phyloP scores from a whole-genome alignment of 495 filamentous ascomycete genomes.

The Aspergillus sclerotioniger region DNA sequence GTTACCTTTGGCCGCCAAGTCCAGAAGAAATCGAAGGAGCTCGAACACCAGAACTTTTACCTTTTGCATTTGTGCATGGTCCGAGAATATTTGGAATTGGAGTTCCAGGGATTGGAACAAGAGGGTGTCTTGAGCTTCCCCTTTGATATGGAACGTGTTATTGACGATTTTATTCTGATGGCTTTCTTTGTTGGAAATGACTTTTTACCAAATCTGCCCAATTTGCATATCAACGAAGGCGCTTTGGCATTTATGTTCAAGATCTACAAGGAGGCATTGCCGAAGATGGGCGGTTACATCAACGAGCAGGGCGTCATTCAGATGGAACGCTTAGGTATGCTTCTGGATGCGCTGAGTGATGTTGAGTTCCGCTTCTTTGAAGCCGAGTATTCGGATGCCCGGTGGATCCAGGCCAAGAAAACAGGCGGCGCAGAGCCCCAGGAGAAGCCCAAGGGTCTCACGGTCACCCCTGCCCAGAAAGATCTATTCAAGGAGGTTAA shows the following conservation, averaged over 20 bases:
- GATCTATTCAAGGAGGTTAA: slow-evolving; percentile 78
- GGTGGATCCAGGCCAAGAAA: slow-evolving; percentile 84
- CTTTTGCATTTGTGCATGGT: slow-evolving; percentile 97
- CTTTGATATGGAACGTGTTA: slow-evolving; percentile 94
- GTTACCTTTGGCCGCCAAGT: slow-evolving; percentile 91
- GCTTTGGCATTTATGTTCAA: slow-evolving; percentile 95
- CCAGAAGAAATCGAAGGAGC: slow-evolving; percentile 84
- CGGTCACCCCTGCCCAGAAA: slow-evolving; percentile 78
- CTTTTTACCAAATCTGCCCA: slow-evolving; percentile 94
- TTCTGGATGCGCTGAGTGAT: slow-evolving; percentile 78
- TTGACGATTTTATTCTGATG: slow-evolving; percentile 99
- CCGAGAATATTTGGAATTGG: slow-evolving; percentile 91
- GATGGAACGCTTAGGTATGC: slow-evolving; percentile 68
- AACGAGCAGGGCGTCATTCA: slow-evolving; percentile 94
- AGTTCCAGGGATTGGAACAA: slow-evolving; percentile 89
- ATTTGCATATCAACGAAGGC: slow-evolving; percentile 97
- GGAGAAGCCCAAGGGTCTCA: slow-evolving; percentile 58
- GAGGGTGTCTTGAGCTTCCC: slow-evolving; percentile 71
- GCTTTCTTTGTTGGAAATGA: slow-evolving; percentile 99
- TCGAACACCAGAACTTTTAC: slow-evolving; percentile 99
- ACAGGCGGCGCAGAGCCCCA: slow-evolving; percentile 55
- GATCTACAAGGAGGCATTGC: slow-evolving; percentile 88
- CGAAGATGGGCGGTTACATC: slow-evolving; percentile 89
- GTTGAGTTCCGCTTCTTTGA: slow-evolving; percentile 93
- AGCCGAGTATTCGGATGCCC: slow-evolving; percentile 78